These are phyloP conservation scores for Fusarium siculi DNA, from an alignment of 2,329 filamentous ascomycete genomes.

Conservation along the genomic window DNA sequence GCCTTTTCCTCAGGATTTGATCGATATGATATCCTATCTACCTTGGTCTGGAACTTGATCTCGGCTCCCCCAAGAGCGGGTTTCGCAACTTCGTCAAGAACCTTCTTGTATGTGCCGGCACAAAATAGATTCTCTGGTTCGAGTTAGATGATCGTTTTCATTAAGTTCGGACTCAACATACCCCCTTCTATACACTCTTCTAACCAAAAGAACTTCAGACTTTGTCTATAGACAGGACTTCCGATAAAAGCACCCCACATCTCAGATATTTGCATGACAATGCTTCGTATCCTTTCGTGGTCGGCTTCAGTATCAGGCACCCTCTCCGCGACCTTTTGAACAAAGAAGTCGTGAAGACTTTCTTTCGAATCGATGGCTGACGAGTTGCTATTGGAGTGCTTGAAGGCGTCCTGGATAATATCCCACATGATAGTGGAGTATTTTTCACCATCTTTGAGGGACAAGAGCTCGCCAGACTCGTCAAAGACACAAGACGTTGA, in stretches of 20 bases:
- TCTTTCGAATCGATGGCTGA: conserved; percentile 57
- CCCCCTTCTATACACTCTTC: conserved; percentile 81
- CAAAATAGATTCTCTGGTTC: conserved; percentile 68
- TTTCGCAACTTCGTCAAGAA: conserved; percentile 67
- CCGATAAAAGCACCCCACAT: conserved; percentile 80
- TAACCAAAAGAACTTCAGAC: conserved; percentile 80
- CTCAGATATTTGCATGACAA: conserved; percentile 65
- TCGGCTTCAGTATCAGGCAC: conserved; percentile 58
- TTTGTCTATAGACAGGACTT: conserved; percentile 71
- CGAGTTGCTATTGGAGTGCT: conserved; percentile 68
- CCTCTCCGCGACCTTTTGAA: conserved; percentile 55
- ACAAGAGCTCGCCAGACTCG: conserved; percentile 63
- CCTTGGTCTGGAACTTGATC: conserved; percentile 62
- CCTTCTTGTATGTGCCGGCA: conserved; percentile 67
- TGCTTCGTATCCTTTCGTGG: conserved; percentile 53
- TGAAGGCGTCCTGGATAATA: conserved; percentile 75
- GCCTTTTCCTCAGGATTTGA: conserved; percentile 48
- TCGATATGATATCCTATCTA: conserved; percentile 54
- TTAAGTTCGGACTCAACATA: conserved; percentile 43
- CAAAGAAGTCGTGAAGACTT: conserved; percentile 67
- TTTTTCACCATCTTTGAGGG: conserved; percentile 56
- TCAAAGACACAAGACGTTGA: conserved; percentile 66
- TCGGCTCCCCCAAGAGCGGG: conserved; percentile 66
- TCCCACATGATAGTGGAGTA: conserved; percentile 71
- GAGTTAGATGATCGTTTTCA: neutral